Evolutionary conservation across 192 early-diverging fungal genomes (phyloP), one percentile per base, ranked within the genome.

Genomic region (Diversispora epigaea): DNA sequence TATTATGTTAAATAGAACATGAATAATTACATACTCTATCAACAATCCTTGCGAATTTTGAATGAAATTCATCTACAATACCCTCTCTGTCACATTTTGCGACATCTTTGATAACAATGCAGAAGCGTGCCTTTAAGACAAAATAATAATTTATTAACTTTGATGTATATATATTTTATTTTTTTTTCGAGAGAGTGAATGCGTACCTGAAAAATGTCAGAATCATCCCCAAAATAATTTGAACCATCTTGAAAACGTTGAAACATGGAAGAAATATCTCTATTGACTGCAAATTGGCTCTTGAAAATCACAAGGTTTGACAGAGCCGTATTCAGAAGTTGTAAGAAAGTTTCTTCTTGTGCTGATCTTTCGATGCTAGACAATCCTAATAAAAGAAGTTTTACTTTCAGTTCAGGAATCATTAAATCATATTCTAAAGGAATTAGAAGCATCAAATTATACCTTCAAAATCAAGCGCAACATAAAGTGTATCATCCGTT

Each of bases 381-480:
- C 17, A 77, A 47, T 22, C 71, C 71, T 73, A 45, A 10, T 62
- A 47, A 19, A 25, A 25, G 17, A 25, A 15, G 15, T 41, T 39
- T 21, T 1, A 9, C 7, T 11, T 17, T 21, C 17, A 50, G 10
- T 10, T 12, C 19, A 14, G 17, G 6, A 19, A 17, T 62, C 17
- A 1, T 9, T 22, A 12, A n/a, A 60, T 47, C 6, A 49, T 7
- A 11, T 17, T 25, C 11, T 17, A 2, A 21, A 25, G 17, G 15
- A 49, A 49, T 47, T 62, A 19, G 6, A 49, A 22, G 4, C 0
- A 44, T n/a, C 0, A 17, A 11, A 50, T 10, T 17, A 40, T 60
- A 71, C 76, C 76, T 71, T 77, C 76, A 62, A 77, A 77, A 57
- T 77, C 76, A 56, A 77, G 56, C n/a, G 69, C 76, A 6, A 77